Percentiles rank a stretch among this genome's conserved stretches.
phyloP scores from a whole-genome alignment of 257 asterid genomes.

The Solanum chiquidenum region DNA sequence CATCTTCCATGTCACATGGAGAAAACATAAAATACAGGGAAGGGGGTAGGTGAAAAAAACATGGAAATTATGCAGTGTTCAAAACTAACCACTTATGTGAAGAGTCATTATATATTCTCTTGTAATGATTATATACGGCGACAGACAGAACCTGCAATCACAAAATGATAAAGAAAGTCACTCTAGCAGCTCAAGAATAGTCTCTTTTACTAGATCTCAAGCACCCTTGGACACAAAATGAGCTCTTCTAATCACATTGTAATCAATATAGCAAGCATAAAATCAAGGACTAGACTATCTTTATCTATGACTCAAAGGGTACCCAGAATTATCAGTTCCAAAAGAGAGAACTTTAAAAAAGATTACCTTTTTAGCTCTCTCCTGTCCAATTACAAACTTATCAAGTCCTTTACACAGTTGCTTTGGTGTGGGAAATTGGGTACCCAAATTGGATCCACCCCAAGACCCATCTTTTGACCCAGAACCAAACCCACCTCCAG shows the following conservation, averaged over 20 bases:
- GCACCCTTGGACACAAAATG: background rate
- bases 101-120: constrained; percentile 79
- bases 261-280: background rate
- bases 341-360: background rate
- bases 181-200: background rate
- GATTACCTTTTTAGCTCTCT: constrained; percentile 87
- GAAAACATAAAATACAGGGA: background rate
- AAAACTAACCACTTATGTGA: constrained; percentile 64
- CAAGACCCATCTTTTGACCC: constrained; percentile 59
- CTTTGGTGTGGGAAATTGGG: constrained; percentile 80
- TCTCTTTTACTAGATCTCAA: background rate
- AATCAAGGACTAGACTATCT: background rate
- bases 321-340: background rate
- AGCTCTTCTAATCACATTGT: background rate
- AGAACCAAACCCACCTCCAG: constrained; percentile 47
- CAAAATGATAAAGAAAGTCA: background rate
- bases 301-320: background rate
- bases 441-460: constrained; percentile 91
- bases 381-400: constrained; percentile 94
- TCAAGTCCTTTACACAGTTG: constrained; percentile 94
- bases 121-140: constrained; percentile 96
- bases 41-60: background rate
- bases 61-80: background rate
- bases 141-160: constrained; percentile 82
- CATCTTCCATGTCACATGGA: background rate